Base-by-base conservation (phyloP, 805 yeast genomes). In the Metschnikowia drakensbergensis region DNA sequence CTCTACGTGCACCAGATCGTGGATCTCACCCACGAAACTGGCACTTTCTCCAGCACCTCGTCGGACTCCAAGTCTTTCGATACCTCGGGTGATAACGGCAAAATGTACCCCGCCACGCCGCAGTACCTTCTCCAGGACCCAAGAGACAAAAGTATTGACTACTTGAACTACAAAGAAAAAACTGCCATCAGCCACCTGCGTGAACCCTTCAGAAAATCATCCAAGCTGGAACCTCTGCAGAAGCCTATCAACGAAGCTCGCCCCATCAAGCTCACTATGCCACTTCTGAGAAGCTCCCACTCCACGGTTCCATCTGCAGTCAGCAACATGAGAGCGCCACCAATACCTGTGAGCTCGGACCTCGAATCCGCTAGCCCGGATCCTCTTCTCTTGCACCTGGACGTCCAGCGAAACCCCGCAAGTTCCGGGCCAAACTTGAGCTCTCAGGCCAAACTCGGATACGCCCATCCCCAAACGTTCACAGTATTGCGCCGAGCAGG, bases 401-500 rank as follows among this genome's bases (percentile, higher is more conserved):
- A 6, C 30, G 9, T 17, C 17, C 17, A 17, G 17, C 17, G 17
- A 17, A 17, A 17, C 17, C 17, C 17, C 17, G 17, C 17, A 17
- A 17, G 17, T 17, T 17, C 17, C 17, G 17, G 17, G 17, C 17
- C 17, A 17, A 17, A 17, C 17, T 17, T 17, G 17, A 17, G 17
- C 17, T 17, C 17, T 17, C 33, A 31, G 13, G 25, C 10, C 11
- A 22, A 28, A n/a, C 29, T n/a, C 23, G 36, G 31, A 22, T 32
- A 31, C 22, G 9, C 36, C 23, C 30, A 30, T 30, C 43, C 45
- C n/a, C 45, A 33, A 25, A 71, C 88, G 0, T 88, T 88, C 61
- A 75, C 84, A 50, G 83, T 88, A 0, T 76, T 88, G 6, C 68
- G 91, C 30, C 78, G 80, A 25, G 81, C 78, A n/a, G 80, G 77